Base-by-base conservation (phyloP, 1,139 yeast species). In the Petasospora rhodanensis region DNA sequence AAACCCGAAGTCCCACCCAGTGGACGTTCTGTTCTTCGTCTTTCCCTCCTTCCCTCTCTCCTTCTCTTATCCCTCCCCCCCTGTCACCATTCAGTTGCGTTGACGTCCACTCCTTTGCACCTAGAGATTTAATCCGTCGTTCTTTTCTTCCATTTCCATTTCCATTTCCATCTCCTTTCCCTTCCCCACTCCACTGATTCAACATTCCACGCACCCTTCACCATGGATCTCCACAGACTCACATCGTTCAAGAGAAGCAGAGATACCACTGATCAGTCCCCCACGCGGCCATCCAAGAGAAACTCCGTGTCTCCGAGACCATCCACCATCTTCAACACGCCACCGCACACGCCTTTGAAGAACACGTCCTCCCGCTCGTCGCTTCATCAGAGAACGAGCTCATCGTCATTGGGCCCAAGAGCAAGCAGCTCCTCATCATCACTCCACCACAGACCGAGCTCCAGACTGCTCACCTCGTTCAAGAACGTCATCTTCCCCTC, bases 11-110 rank as follows among this genome's bases (percentile, higher is more conserved):
- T n/a, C n/a, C n/a, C n/a, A n/a, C n/a, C n/a, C n/a, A n/a, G n/a
- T n/a, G n/a, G n/a, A n/a, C n/a, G n/a, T n/a, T n/a, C n/a, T n/a
- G n/a, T n/a, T n/a, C n/a, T n/a, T n/a, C n/a, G n/a, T n/a, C n/a
- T n/a, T n/a, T 17, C 22, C 16, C 22, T 14, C 28, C 28, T 22
- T 18, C 12, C 23, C 26, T 19, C 18, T 18, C 22, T 18, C 17
- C 12, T 17, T n/a, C 7, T n/a, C n/a, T n/a, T n/a, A 13, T 22
- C 12, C 31, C 21, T 18, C 22, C 9, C 5, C 19, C 13, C 18
- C 32, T 49, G 55, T 49, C 55, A 34, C 55, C 55, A 51, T 51
- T 51, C 29, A 45, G 12, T 51, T 50, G 55, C 39, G 55, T 43
- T 47, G 55, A 48, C 55, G 53, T 51, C 55, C 55, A 46, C 26